These are phyloP conservation scores for Globisporangium ultimum DNA, from an alignment of 352 stramenopile genomes.

Conservation along the genomic window DNA sequence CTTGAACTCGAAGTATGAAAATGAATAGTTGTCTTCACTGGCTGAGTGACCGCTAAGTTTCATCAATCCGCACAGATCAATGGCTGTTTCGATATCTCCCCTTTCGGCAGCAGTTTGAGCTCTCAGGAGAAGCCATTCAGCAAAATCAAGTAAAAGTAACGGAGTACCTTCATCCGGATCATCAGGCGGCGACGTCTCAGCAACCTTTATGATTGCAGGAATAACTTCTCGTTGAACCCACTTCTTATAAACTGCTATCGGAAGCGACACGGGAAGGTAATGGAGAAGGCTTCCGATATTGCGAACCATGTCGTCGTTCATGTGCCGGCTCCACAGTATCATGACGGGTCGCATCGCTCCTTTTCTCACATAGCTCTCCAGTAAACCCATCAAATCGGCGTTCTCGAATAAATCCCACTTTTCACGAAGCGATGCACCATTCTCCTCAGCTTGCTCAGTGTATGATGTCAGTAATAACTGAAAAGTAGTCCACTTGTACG, in stretches of 20 bases:
- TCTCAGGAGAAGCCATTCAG: constrained; percentile 29
- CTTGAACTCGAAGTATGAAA: constrained; percentile 26
- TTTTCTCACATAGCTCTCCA: constrained; percentile 40
- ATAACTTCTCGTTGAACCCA: constrained; percentile 59
- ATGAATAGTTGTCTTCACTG: background rate
- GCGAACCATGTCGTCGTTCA: constrained; percentile 25
- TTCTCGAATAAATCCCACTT: constrained; percentile 39
- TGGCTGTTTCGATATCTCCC: constrained; percentile 26
- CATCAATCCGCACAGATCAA: constrained; percentile 30
- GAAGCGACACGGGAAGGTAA: constrained; percentile 31
- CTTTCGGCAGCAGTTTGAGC: constrained; percentile 22
- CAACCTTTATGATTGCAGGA: constrained; percentile 31
- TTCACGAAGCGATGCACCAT: constrained; percentile 5
- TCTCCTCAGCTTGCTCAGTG: background rate
- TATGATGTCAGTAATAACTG: constrained; percentile 39
- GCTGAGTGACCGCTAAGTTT: constrained; percentile 3
- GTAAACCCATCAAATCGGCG: constrained; percentile 28
- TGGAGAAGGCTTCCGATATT: constrained; percentile 36
- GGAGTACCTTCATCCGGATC: background rate
- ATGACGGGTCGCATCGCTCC: constrained; percentile 50
- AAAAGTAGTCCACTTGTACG: constrained; percentile 73
- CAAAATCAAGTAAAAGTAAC: constrained; percentile 22
- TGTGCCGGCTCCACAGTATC: constrained; percentile 57
- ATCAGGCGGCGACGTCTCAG: constrained; percentile 8
- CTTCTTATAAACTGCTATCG: constrained; percentile 38